A percentile compares a stretch with the other conserved stretches of the same genome.
Evolutionary conservation across 116 monocot species (phyloP).

Genomic region (Phalaenopsis hybrid): DNA sequence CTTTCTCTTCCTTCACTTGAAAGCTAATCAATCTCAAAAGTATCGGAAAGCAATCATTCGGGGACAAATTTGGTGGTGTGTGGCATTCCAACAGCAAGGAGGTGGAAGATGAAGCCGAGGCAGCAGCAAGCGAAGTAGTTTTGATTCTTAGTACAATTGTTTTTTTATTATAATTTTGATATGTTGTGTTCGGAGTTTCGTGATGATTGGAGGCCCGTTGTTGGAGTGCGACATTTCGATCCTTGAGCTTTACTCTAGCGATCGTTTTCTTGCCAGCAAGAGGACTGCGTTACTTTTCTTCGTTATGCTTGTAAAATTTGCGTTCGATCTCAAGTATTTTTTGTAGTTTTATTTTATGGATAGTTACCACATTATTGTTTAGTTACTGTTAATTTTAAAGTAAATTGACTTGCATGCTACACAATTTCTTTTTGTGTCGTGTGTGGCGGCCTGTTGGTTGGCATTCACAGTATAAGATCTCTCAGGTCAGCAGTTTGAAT

Average conservation of each 20-base stretch:
- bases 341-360: no score
- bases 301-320: no score
- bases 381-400: no score
- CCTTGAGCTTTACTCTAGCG: neutral
- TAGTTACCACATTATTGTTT: no score
- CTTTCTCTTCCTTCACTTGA: conserved; percentile 7
- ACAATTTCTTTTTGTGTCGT: no score
- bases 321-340: no score
- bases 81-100: neutral
- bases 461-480: no score
- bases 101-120: neutral
- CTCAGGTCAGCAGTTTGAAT: no score
- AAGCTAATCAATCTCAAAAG: conserved; percentile 7
- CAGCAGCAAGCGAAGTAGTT: neutral
- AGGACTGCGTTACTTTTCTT: no score
- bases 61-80: neutral
- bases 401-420: neutral
- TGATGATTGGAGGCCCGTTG: neutral
- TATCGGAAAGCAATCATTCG: neutral
- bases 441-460: no score
- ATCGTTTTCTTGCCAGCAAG: neutral
- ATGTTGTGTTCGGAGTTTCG: neutral
- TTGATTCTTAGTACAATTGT: neutral
- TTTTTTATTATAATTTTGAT: neutral
- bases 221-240: neutral